These are phyloP conservation scores for Singerocomus inundabilis DNA, from an alignment of 1,284 basidiomycete species.

Conservation along the genomic window DNA sequence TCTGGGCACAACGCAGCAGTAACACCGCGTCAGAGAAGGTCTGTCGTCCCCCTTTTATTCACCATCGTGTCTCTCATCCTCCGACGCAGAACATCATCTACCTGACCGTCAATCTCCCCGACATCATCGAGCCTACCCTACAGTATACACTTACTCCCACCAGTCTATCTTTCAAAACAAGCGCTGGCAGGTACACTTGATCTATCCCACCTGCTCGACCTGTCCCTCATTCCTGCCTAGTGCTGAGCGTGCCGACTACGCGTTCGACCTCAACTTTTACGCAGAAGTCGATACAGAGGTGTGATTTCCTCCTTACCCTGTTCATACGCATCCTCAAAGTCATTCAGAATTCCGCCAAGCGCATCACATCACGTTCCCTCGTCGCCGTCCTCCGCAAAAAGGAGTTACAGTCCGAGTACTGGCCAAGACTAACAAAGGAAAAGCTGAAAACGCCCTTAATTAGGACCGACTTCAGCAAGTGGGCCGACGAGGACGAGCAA, in stretches of 20 bases:
- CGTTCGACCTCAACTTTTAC: conserved; percentile 72
- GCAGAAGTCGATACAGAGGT: conserved; percentile 76
- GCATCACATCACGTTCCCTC: conserved; percentile 66
- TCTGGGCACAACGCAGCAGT: conserved; percentile 90
- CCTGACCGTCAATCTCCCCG: conserved; percentile 81
- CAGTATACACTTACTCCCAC: conserved; percentile 65
- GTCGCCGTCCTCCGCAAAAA: conserved; percentile 78
- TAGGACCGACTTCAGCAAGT: conserved; percentile 91
- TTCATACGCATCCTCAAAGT: conserved; percentile 7
- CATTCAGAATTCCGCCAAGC: conserved; percentile 61
- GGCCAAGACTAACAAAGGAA: conserved; percentile 88
- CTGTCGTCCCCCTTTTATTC: neutral
- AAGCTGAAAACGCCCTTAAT: conserved; percentile 77
- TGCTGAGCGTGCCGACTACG: conserved; percentile 62
- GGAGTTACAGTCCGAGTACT: conserved; percentile 72
- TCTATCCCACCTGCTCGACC: neutral
- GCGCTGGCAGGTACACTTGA: conserved; percentile 62
- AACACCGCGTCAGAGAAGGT: conserved; percentile 69
- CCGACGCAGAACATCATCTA: conserved; percentile 74
- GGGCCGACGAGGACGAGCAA: conserved; percentile 96
- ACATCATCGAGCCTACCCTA: conserved; percentile 66
- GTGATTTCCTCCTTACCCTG: conserved; percentile 10
- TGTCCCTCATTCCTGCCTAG: conserved; percentile 31
- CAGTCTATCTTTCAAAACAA: conserved; percentile 68
- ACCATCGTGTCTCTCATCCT: conserved; percentile 8